Evolutionary conservation across 2,329 filamentous ascomycete genomes (phyloP).

Genomic region (Arthrinium phaeospermum): DNA sequence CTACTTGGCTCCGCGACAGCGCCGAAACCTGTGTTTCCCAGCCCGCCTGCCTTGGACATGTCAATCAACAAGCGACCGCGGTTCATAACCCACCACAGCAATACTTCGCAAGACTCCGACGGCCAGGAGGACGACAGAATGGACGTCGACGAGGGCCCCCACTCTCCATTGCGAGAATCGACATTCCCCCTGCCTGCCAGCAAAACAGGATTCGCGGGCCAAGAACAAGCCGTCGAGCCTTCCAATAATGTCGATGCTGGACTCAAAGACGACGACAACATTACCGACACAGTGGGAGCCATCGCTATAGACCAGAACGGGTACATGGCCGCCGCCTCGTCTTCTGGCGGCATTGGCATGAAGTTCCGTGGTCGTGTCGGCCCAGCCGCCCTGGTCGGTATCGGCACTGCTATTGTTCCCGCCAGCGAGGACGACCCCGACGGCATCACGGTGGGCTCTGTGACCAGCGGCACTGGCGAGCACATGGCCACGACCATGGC

Average conservation of each 20-base stretch:
- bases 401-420: slow-evolving; percentile 90
- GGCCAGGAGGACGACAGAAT: slow-evolving; percentile 13
- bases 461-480: slow-evolving; percentile 94
- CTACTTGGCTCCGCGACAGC: slow-evolving; percentile 31
- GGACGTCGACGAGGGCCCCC: slow-evolving; percentile 17
- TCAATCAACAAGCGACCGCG: slow-evolving; percentile 27
- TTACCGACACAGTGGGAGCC: slow-evolving; percentile 94
- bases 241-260: background rate
- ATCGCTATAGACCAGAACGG: slow-evolving; percentile 89
- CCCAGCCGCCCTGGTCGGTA: slow-evolving; percentile 88
- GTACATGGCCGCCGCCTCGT: slow-evolving; percentile 91
- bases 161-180: background rate
- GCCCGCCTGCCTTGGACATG: slow-evolving; percentile 8
- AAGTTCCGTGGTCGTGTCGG: slow-evolving; percentile 92
- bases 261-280: slow-evolving; percentile 65
- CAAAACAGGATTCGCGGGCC: background rate
- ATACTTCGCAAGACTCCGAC: slow-evolving; percentile 16
- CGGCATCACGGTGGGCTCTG: slow-evolving; percentile 74
- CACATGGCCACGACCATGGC: slow-evolving; percentile 98
- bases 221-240: background rate
- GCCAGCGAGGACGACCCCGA: slow-evolving; percentile 72
- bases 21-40: slow-evolving; percentile 17
- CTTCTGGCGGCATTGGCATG: slow-evolving; percentile 98
- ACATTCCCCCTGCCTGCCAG: background rate
- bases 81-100: slow-evolving; percentile 18